phyloP scores from a whole-genome alignment of 2,329 filamentous ascomycete genomes.

The Aspergillus proliferans region DNA sequence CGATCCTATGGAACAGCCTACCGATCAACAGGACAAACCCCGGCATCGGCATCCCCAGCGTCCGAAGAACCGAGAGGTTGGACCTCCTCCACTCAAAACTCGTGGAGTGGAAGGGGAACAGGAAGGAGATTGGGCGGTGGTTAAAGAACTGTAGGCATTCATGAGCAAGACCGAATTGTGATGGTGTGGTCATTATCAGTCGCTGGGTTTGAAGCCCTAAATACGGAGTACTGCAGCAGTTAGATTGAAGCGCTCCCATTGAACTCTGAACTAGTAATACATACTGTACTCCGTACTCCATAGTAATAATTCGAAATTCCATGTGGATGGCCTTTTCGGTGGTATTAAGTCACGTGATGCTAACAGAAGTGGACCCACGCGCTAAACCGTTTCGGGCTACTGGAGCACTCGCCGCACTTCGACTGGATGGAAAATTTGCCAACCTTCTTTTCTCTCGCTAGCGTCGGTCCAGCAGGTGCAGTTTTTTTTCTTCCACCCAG shows the following conservation, averaged over 20 bases:
- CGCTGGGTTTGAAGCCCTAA: too few species aligned
- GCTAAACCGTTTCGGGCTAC: constrained; percentile 16
- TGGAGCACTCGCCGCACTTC: constrained; percentile 18
- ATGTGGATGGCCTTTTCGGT: constrained; percentile 11
- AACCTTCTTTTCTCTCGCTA: constrained; percentile 17
- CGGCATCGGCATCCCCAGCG: constrained; percentile 7
- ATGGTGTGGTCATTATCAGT: too few species aligned
- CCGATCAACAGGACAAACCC: constrained; percentile 28
- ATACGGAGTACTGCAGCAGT: too few species aligned
- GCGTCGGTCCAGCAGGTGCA: constrained; percentile 15
- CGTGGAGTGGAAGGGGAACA: constrained; percentile 36
- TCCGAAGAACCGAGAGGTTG: constrained; percentile 26
- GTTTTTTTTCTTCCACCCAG: constrained; percentile 11
- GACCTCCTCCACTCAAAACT: constrained; percentile 25
- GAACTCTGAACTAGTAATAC: too few species aligned
- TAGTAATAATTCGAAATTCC: too few species aligned
- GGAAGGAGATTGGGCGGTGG: constrained; percentile 36
- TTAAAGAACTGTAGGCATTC: constrained; percentile 10
- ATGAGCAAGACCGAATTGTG: too few species aligned
- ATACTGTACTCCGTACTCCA: too few species aligned
- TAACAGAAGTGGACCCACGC: not conserved
- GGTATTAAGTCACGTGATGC: not conserved
- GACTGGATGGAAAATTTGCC: constrained; percentile 17
- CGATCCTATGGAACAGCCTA: constrained; percentile 60
- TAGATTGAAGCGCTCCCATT: too few species aligned